Evolutionary conservation across 2,329 filamentous ascomycete species (phyloP).

Genomic region (Colletotrichum tropicale): DNA sequence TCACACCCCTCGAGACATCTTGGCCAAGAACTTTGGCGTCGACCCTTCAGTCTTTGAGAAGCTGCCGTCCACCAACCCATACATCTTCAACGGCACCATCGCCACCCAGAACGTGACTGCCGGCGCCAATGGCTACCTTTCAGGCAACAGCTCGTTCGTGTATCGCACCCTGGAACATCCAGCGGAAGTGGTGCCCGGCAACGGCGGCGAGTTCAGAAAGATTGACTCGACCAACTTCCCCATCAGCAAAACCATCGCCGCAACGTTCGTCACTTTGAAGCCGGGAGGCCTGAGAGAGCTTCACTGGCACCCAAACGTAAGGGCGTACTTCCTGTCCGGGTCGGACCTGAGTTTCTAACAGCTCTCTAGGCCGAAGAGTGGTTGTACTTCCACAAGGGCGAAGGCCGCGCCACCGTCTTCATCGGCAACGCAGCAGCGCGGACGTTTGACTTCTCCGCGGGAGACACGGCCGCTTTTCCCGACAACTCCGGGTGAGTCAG

Average conservation of each 20-base stretch:
- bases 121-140: slow-evolving; percentile 37
- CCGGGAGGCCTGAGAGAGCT: slow-evolving; percentile 68
- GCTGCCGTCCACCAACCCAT: slow-evolving; percentile 62
- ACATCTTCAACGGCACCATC: slow-evolving; percentile 64
- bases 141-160: slow-evolving; percentile 65
- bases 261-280: slow-evolving; percentile 67
- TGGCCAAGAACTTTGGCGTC: slow-evolving; percentile 74
- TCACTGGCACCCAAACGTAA: slow-evolving; percentile 69
- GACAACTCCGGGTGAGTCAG: slow-evolving; percentile 60
- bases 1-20: slow-evolving; percentile 65
- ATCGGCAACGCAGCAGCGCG: slow-evolving; percentile 64
- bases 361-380: slow-evolving; percentile 66
- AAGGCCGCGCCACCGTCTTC: slow-evolving; percentile 67
- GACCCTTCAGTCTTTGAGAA: slow-evolving; percentile 62
- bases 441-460: slow-evolving; percentile 70
- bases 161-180: slow-evolving; percentile 63
- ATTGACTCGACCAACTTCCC: slow-evolving; percentile 73
- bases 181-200: slow-evolving; percentile 62
- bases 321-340: slow-evolving; percentile 39
- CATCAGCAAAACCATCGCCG: slow-evolving; percentile 67
- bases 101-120: slow-evolving; percentile 50
- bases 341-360: background rate
- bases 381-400: slow-evolving; percentile 72
- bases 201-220: slow-evolving; percentile 66
- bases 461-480: slow-evolving; percentile 73